A percentile compares a stretch with the other conserved stretches of the same genome.
Evolutionary conservation across 768 basidiomycete species (phyloP).

Genomic region (Boletus insuetus): DNA sequence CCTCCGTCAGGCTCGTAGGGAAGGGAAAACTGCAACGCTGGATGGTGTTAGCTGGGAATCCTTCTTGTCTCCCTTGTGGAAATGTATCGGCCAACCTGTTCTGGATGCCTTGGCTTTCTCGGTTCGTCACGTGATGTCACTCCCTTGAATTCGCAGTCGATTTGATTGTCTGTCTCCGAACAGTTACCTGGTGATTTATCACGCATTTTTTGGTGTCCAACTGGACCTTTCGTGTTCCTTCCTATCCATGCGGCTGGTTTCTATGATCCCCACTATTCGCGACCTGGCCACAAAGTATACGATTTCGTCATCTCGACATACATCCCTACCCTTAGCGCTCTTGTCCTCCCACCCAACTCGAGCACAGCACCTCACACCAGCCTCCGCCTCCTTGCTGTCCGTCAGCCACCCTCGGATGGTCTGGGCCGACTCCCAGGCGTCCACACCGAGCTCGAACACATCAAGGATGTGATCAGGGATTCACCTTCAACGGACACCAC

Average conservation of each 20-base stretch:
- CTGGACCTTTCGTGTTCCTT: neutral
- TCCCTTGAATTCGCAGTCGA: neutral
- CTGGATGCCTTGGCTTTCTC: constrained; percentile 1
- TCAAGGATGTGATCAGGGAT: neutral
- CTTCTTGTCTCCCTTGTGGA: constrained; percentile 5
- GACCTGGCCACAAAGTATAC: neutral
- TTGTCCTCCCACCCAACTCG: neutral
- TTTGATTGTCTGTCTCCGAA: neutral
- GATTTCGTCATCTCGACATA: neutral
- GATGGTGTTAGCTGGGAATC: neutral
- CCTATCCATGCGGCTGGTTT: neutral
- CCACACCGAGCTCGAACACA: constrained; percentile 26
- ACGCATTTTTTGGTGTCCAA: neutral
- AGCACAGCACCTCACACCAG: neutral
- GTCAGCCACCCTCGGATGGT: constrained; percentile 3
- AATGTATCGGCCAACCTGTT: neutral
- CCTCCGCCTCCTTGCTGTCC: neutral
- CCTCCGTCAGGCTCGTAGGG: neutral
- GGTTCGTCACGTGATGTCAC: neutral
- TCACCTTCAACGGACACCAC: neutral
- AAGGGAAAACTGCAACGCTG: neutral
- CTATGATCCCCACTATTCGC: neutral
- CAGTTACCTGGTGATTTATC: neutral
- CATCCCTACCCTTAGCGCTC: constrained; percentile 1
- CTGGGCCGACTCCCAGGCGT: constrained; percentile 5